Percentiles rank a stretch among this genome's conserved stretches.
These are phyloP conservation scores for Backusella psychrophila DNA, from an alignment of 192 early-diverging fungal species.

Conservation along the genomic window DNA sequence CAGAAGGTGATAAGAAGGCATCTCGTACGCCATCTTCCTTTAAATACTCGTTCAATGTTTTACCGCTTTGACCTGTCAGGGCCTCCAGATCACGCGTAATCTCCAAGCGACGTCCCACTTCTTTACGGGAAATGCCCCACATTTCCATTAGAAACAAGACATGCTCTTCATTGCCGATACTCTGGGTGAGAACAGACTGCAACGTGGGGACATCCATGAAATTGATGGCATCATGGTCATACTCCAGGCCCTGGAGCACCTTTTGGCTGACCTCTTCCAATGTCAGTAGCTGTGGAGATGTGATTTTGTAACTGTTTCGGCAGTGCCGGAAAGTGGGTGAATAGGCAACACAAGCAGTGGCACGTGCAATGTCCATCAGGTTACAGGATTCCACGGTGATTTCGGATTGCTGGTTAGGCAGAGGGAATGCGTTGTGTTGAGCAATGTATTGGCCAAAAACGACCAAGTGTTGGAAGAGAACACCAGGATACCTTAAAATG, in stretches of 20 bases:
- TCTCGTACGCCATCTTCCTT: conserved; percentile 25
- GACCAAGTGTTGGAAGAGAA: conserved; percentile 33
- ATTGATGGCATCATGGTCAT: conserved; percentile 23
- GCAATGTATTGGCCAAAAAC: conserved; percentile 32
- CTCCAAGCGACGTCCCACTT: conserved; percentile 35
- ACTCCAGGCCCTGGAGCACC: conserved; percentile 19
- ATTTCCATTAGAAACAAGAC: conserved; percentile 32
- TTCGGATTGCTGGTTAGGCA: conserved; percentile 20
- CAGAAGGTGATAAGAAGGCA: conserved; percentile 8
- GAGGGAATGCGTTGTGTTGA: conserved; percentile 32
- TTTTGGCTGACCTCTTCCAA: conserved; percentile 33
- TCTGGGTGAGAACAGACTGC: conserved; percentile 18
- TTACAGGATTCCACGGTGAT: conserved; percentile 35
- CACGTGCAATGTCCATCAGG: conserved; percentile 33
- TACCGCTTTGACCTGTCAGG: conserved; percentile 37
- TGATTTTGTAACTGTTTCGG: conserved; percentile 29
- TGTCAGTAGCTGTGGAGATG: conserved; percentile 32
- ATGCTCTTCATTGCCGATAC: conserved; percentile 33
- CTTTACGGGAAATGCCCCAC: conserved; percentile 33
- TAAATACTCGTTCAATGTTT: conserved; percentile 27
- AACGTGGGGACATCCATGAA: conserved; percentile 21
- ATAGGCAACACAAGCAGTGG: conserved; percentile 24
- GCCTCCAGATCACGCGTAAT: conserved; percentile 36
- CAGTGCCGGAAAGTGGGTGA: conserved; percentile 21
- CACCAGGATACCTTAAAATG: conserved; percentile 32